Percentiles rank a stretch among this genome's conserved stretches.
Conservation (phyloP, 129 eudicot genomes). For the Deinandra increscens region DNA sequence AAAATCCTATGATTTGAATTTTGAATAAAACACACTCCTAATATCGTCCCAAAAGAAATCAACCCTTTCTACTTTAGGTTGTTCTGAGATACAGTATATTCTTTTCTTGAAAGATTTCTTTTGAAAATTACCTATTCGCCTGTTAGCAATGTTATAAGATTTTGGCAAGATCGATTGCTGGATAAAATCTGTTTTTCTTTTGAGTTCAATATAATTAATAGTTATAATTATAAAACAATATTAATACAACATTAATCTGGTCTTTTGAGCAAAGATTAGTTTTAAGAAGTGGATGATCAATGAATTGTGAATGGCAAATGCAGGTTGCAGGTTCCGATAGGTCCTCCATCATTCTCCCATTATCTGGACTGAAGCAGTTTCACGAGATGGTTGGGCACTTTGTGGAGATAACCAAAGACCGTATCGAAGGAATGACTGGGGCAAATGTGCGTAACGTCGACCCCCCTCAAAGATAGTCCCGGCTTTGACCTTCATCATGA, state of each 20-base stretch:
- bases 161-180: neutral
- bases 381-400: constrained; percentile 96
- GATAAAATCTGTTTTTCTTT: neutral
- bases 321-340: constrained; percentile 99
- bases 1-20: neutral
- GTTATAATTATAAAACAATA: neutral
- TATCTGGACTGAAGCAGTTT: constrained; percentile 93
- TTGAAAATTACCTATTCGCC: neutral
- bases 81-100: neutral
- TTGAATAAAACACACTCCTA: neutral
- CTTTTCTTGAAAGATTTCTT: neutral
- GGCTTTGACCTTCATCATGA: constrained; percentile 10
- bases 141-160: neutral
- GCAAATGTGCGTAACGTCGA: constrained; percentile 88
- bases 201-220: neutral
- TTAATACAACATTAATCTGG: neutral
- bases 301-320: constrained; percentile 23
- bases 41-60: neutral
- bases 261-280: neutral
- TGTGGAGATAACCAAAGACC: constrained; percentile 89
- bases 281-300: constrained; percentile 3
- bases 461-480: constrained; percentile 80
- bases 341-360: constrained; percentile 93
- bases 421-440: constrained; percentile 81
- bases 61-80: neutral